These are phyloP conservation scores for Platismatia glauca DNA, from an alignment of 495 filamentous ascomycete species.

Conservation along the genomic window DNA sequence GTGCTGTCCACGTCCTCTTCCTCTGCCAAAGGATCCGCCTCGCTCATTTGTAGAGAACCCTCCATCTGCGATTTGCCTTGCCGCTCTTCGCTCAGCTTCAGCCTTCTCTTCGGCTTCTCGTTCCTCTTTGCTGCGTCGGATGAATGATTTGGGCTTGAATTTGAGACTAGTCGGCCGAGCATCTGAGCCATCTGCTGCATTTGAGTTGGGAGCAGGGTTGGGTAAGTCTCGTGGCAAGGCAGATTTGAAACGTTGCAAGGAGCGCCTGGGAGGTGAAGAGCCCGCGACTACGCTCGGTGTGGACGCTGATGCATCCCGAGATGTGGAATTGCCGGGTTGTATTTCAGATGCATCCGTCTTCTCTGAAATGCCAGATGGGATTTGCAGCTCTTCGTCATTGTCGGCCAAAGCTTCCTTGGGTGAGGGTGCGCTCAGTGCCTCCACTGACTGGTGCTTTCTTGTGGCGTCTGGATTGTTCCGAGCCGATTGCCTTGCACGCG, in stretches of 20 bases:
- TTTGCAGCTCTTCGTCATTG: not conserved
- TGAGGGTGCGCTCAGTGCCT: conserved; percentile 5
- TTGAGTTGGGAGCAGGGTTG: not conserved
- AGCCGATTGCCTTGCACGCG: conserved; percentile 29
- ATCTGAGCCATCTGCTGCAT: conserved; percentile 4
- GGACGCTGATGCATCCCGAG: not conserved
- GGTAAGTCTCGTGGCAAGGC: conserved; percentile 3
- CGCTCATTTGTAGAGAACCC: conserved; percentile 23
- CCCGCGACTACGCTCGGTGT: not conserved
- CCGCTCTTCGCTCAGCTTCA: conserved; percentile 39
- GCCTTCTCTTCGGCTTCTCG: conserved; percentile 41
- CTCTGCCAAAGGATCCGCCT: conserved; percentile 27
- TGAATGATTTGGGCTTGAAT: conserved; percentile 38
- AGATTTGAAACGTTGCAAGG: conserved; percentile 15
- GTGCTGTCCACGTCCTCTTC: conserved; percentile 28
- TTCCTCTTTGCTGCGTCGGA: conserved; percentile 45
- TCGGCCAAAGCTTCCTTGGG: conserved; percentile 6
- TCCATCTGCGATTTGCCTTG: conserved; percentile 38
- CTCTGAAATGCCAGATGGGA: not conserved
- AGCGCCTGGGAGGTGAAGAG: conserved; percentile 10
- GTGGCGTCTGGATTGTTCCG: conserved; percentile 12
- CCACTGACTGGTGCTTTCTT: not conserved
- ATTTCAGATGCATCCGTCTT: not conserved
- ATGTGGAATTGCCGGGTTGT: not conserved
- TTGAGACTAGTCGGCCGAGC: conserved; percentile 27